A percentile compares a stretch with the other conserved stretches of the same genome.
Conservation (phyloP, 768 basidiomycete species). For the Auriscalpium orientale region DNA sequence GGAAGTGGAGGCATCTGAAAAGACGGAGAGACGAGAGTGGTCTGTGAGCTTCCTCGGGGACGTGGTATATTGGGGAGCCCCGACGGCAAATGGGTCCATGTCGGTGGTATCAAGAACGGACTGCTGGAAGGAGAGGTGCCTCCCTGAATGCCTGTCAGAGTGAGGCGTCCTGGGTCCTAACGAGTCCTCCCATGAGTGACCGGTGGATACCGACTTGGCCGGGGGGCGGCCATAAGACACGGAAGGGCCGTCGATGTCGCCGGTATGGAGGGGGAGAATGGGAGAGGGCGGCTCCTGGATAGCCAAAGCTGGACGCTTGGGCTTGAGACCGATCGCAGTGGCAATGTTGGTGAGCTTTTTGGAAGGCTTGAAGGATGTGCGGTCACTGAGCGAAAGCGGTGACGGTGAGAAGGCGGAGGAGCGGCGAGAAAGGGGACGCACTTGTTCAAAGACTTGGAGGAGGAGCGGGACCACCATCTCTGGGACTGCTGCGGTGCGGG, state of each 20-base stretch:
- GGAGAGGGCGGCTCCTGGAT: constrained; percentile 41
- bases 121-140: constrained; percentile 27
- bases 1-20: constrained; percentile 43
- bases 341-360: constrained; percentile 50
- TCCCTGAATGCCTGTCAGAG: constrained; percentile 27
- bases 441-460: constrained; percentile 19
- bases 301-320: constrained; percentile 50
- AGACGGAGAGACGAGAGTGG: constrained; percentile 41
- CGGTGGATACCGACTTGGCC: constrained; percentile 51
- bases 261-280: constrained; percentile 14
- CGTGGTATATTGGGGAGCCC: constrained; percentile 33
- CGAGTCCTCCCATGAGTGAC: constrained; percentile 48
- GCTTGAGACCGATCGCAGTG: constrained; percentile 54
- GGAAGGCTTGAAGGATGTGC: background rate
- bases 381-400: background rate
- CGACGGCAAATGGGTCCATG: constrained; percentile 49
- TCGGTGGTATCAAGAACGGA: constrained; percentile 60
- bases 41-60: constrained; percentile 32
- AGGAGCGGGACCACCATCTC: constrained; percentile 29
- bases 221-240: constrained; percentile 33
- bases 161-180: constrained; percentile 44
- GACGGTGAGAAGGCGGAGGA: background rate
- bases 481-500: constrained; percentile 15
- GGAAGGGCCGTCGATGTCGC: constrained; percentile 16
- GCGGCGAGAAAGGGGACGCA: constrained; percentile 5